Evolutionary conservation across 768 basidiomycete species (phyloP).

Genomic region (Krasilnikovozyma curviuscula): DNA sequence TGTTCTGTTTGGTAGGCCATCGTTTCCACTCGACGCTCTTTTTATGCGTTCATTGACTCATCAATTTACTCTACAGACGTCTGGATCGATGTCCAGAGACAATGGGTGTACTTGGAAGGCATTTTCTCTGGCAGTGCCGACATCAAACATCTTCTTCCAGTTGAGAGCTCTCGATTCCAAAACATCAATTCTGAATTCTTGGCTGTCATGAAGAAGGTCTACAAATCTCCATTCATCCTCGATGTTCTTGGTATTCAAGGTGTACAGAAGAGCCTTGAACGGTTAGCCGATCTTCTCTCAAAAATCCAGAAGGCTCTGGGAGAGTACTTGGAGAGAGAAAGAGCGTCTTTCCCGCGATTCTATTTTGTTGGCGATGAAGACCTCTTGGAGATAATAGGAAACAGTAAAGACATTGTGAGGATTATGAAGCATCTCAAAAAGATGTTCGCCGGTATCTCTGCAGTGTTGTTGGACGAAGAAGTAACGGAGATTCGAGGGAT

Average conservation of each 20-base stretch:
- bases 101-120: slow-evolving; percentile 99
- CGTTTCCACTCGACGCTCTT: neutral
- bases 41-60: slow-evolving; percentile 6
- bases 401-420: slow-evolving; percentile 93
- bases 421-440: slow-evolving; percentile 99
- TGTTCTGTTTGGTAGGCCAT: slow-evolving; percentile 66
- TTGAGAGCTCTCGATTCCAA: slow-evolving; percentile 91
- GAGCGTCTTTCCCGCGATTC: slow-evolving; percentile 94
- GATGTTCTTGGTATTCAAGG: slow-evolving; percentile 92
- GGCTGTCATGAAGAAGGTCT: slow-evolving; percentile 97
- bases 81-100: slow-evolving; percentile 98
- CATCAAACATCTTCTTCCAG: slow-evolving; percentile 94
- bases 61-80: slow-evolving; percentile 40
- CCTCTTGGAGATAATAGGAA: slow-evolving; percentile 93
- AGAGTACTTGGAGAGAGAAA: slow-evolving; percentile 93
- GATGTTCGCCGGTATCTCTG: slow-evolving; percentile 97
- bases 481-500: slow-evolving; percentile 75
- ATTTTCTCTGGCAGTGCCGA: slow-evolving; percentile 99
- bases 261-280: slow-evolving; percentile 92
- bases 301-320: slow-evolving; percentile 99
- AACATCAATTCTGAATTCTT: slow-evolving; percentile 98
- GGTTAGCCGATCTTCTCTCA: slow-evolving; percentile 80
- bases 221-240: slow-evolving; percentile 92
- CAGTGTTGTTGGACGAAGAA: slow-evolving; percentile 69
- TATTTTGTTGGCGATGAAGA: slow-evolving; percentile 99